phyloP scores from a whole-genome alignment of 192 early-diverging fungal species.

The Gamsiella multidivaricata region DNA sequence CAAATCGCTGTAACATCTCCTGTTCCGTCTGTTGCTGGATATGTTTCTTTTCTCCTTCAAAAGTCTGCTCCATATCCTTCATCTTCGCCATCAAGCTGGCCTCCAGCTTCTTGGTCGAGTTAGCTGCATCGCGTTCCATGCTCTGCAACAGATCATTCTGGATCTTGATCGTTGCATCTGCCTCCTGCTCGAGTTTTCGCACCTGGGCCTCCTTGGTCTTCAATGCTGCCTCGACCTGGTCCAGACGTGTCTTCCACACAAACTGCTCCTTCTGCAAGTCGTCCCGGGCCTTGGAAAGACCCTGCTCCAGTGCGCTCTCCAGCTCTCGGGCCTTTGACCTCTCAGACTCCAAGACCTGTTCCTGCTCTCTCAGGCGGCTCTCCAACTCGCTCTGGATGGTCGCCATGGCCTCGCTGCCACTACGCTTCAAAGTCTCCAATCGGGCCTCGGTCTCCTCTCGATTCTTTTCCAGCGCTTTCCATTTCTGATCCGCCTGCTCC shows the following conservation, averaged over 20 bases:
- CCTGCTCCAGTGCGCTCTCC: conserved; percentile 20
- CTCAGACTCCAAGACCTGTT: conserved; percentile 16
- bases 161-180: conserved; percentile 51
- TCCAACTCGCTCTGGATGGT: conserved; percentile 20
- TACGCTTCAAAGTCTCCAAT: conserved; percentile 14
- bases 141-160: conserved; percentile 49
- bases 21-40: conserved; percentile 23
- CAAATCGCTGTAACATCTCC: conserved; percentile 12
- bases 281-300: conserved; percentile 14
- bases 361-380: conserved; percentile 9
- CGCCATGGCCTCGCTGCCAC: conserved; percentile 20
- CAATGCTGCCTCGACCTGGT: conserved; percentile 34
- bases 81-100: conserved; percentile 23
- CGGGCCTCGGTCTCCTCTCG: conserved; percentile 16
- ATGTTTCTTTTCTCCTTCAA: conserved; percentile 37
- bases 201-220: conserved; percentile 50
- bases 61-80: conserved; percentile 36
- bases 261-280: conserved; percentile 45
- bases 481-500: neutral
- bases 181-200: conserved; percentile 44
- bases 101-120: conserved; percentile 34
- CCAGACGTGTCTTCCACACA: conserved; percentile 28
- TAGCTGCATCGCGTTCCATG: conserved; percentile 51
- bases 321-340: conserved; percentile 13
- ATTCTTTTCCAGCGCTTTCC: conserved; percentile 1